These are phyloP conservation scores for Volvox reticuliferus DNA, from an alignment of 139 green algal species.

Conservation along the genomic window DNA sequence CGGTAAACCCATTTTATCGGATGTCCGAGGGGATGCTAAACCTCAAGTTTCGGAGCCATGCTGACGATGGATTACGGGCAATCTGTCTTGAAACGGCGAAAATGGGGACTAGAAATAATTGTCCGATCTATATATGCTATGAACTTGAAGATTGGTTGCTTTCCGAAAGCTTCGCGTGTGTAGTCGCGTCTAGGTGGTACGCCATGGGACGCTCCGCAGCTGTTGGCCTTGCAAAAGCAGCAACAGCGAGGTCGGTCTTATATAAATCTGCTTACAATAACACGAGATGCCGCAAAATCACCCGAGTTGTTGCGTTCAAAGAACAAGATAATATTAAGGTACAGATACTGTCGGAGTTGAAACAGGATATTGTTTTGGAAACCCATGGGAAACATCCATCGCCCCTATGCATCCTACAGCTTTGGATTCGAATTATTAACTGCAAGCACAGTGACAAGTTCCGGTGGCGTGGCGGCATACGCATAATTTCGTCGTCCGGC, in stretches of 20 bases:
- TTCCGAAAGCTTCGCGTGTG: neutral
- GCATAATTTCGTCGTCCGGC: too few species aligned
- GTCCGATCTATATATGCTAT: neutral
- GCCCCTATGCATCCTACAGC: too few species aligned
- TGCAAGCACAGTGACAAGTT: too few species aligned
- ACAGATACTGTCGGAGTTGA: too few species aligned
- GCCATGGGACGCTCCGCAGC: neutral
- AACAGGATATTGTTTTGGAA: too few species aligned
- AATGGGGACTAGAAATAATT: neutral
- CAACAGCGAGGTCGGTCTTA: neutral
- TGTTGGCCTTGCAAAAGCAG: neutral
- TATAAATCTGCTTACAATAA: neutral
- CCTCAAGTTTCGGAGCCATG: neutral
- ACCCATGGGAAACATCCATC: too few species aligned
- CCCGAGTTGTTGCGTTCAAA: conserved; percentile 2
- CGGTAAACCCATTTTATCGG: neutral
- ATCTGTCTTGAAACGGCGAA: neutral
- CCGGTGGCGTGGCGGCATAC: too few species aligned
- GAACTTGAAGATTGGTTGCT: neutral
- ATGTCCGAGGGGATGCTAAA: neutral
- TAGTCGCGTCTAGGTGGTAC: neutral
- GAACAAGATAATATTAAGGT: conserved; percentile 28
- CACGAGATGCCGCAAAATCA: neutral
- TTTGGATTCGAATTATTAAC: too few species aligned
- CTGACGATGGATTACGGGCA: neutral